Evolutionary conservation across 257 asterid genomes (phyloP), one percentile per base, ranked within the genome.

Genomic region (Forsythia suspensa): DNA sequence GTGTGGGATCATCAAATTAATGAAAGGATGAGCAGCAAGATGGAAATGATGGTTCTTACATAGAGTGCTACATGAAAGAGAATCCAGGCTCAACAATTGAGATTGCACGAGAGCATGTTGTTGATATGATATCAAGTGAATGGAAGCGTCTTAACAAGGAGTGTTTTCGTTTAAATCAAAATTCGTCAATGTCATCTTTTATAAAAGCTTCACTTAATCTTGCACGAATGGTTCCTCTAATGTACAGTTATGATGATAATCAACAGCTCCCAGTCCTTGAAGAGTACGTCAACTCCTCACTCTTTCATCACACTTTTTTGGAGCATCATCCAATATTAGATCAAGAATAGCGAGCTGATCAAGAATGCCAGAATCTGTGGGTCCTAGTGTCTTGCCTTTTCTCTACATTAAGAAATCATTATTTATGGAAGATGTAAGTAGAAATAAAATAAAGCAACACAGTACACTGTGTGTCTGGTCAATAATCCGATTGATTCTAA

Each of bases 1-100:
- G 0, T 29, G 1, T 29, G 34, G 1, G 34, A 29, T 29, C 34
- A 29, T 6, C 9, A 55, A 6, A n/a, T 7, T 16, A 55, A 55
- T 9, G 71, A 11, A 78, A 85, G 90, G 93, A 89, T 37, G 90
- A 89, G 79, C 48, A 85, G 6, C 89, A 87, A 84, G 79, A 77
- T 43, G 90, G 90, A 13, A 20, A 73, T 11, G 90, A 86, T 55
- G 88, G 91, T 10, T 87, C 89, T 0, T 87, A 84, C 18, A 51
- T 88, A 6, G 80, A 86, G 18, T 87, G 78, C 82, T 86, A 79
- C 76, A 38, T 89, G 82, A 82, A 86, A 69, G 86, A 89, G 21
- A 74, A 80, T 21, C 4, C 71, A 1, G 85, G 59, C 7, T 61
- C 75, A 2, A 57, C 88, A 6, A 3, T 74, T 24, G 82, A 88